Conservation (phyloP, 306 rosid genomes). For the Canavalia ensiformis region DNA sequence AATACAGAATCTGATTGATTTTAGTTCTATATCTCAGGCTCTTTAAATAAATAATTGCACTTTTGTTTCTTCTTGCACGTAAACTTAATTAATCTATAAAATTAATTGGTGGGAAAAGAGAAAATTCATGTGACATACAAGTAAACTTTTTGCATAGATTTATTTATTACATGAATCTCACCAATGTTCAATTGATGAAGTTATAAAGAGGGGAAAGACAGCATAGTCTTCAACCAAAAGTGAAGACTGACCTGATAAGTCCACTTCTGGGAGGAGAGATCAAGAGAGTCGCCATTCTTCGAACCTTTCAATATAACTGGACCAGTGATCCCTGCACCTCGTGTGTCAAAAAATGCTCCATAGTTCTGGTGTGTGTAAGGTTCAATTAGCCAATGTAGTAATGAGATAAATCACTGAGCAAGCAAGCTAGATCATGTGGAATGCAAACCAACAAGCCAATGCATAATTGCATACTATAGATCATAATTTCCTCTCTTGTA, state of each 20-base stretch:
- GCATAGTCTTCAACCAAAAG: conserved; percentile 24
- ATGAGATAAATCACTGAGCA: background rate
- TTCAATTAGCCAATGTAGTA: conserved; percentile 38
- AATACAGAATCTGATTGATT: conserved; percentile 12
- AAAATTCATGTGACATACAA: background rate
- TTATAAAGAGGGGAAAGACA: conserved; percentile 15
- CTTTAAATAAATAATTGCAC: background rate
- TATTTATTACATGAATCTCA: conserved; percentile 16
- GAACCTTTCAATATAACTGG: conserved; percentile 78
- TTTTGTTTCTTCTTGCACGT: background rate
- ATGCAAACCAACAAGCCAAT: conserved; percentile 10
- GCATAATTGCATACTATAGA: conserved; percentile 37
- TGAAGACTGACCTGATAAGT: conserved; percentile 79
- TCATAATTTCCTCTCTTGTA: conserved; percentile 4
- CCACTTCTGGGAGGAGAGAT: conserved; percentile 90
- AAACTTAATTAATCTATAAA: conserved; percentile 1
- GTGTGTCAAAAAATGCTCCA: conserved; percentile 79
- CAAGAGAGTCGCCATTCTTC: conserved; percentile 64
- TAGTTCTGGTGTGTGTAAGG: conserved; percentile 66
- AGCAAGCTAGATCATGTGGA: conserved; percentile 13
- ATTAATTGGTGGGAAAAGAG: background rate
- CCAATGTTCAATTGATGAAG: background rate
- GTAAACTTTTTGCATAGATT: conserved; percentile 1
- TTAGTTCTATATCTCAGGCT: background rate
- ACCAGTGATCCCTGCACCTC: conserved; percentile 94